These are phyloP conservation scores for Botrytis sinoallii DNA, from an alignment of 2,329 filamentous ascomycete species.

Conservation along the genomic window DNA sequence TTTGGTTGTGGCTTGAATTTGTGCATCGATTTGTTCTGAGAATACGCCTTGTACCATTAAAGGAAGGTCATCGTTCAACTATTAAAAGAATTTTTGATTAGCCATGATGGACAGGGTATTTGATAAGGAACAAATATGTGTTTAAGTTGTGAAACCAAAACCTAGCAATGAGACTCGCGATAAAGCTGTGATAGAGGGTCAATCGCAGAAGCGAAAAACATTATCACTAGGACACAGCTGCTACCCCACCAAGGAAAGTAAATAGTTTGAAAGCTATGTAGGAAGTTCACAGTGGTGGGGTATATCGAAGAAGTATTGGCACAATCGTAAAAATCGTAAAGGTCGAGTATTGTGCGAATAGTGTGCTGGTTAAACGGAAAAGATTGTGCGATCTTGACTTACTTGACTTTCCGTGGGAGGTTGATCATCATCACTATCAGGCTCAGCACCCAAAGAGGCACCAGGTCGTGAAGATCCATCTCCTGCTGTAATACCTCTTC, in stretches of 20 bases:
- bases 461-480: conserved; percentile 68
- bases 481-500: conserved; percentile 84
- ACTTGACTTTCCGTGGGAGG: conserved; percentile 96
- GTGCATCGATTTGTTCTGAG: conserved; percentile 95
- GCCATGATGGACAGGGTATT: conserved; percentile 22
- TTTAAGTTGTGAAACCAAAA: conserved; percentile 14
- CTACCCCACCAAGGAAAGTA: conserved; percentile 36
- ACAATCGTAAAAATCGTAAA: background rate
- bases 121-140: conserved; percentile 16
- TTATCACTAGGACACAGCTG: conserved; percentile 25
- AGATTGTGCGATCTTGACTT: conserved; percentile 42
- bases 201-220: conserved; percentile 35
- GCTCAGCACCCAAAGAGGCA: conserved; percentile 79
- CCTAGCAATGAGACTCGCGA: background rate
- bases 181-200: conserved; percentile 21
- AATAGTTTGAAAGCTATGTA: conserved; percentile 26
- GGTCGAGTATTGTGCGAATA: background rate
- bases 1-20: conserved; percentile 96
- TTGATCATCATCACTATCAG: conserved; percentile 96
- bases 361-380: background rate
- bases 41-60: conserved; percentile 98
- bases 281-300: conserved; percentile 10
- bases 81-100: conserved; percentile 26
- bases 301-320: background rate
- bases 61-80: conserved; percentile 97